Conservation (phyloP, 2,329 filamentous ascomycete species). For the Akanthomyces dipterigenus region DNA sequence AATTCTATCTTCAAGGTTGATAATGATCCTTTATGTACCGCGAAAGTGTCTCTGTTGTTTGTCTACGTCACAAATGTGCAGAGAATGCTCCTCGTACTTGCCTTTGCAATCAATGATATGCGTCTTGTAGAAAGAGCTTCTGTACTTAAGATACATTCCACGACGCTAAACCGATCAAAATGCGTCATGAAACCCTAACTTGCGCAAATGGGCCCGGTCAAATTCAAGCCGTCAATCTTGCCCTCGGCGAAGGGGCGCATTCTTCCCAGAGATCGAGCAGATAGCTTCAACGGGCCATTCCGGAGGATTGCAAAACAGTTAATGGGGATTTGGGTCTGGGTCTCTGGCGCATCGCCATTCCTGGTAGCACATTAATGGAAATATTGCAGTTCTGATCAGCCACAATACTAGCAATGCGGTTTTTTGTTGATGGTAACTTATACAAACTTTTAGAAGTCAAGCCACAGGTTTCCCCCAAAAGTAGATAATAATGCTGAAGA, state of each 20-base stretch:
- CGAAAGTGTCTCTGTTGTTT: constrained; percentile 15
- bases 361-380: background rate
- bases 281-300: background rate
- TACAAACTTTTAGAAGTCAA: too few relatives aligned
- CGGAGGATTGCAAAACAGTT: background rate
- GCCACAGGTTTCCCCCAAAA: too few relatives aligned
- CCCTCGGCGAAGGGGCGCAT: background rate
- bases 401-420: too few relatives aligned
- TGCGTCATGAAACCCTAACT: background rate
- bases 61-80: constrained; percentile 18
- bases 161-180: background rate
- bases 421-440: too few relatives aligned
- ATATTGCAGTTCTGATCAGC: background rate
- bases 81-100: constrained; percentile 15
- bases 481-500: background rate
- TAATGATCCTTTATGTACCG: constrained; percentile 12
- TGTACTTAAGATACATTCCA: background rate
- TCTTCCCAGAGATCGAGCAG: background rate
- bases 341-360: background rate
- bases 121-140: constrained; percentile 18
- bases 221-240: background rate
- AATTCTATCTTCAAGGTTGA: background rate
- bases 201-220: background rate
- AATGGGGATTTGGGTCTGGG: background rate
- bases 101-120: constrained; percentile 15